Conservation (phyloP, 1,284 basidiomycete species). For the Cryptococcus sp. region DNA sequence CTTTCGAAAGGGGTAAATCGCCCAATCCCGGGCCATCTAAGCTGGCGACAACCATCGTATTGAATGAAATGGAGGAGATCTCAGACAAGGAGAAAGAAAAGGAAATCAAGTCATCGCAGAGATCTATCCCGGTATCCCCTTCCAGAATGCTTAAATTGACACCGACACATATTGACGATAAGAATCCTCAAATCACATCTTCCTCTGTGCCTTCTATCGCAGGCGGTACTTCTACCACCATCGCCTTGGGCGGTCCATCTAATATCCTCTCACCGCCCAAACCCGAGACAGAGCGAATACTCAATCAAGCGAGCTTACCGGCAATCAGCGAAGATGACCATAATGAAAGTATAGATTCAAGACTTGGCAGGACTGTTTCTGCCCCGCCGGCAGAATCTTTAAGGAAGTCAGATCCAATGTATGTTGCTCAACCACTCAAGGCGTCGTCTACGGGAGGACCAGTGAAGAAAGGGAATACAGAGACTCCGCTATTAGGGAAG, state of each 20-base stretch:
- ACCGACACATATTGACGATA: slow-evolving; percentile 33
- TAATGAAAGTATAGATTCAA: not conserved
- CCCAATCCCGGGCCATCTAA: not conserved
- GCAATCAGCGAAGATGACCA: not conserved
- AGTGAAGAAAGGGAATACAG: not conserved
- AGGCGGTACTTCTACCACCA: not conserved
- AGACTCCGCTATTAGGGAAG: not conserved
- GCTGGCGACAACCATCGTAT: not conserved
- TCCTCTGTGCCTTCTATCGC: not conserved
- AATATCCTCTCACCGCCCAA: slow-evolving; percentile 26
- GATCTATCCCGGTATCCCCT: slow-evolving; percentile 5
- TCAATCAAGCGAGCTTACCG: slow-evolving; percentile 14
- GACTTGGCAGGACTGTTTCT: slow-evolving; percentile 9
- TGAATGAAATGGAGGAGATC: not conserved
- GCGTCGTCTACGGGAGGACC: slow-evolving; percentile 1
- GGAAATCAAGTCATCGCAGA: not conserved
- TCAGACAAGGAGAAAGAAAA: too few relatives aligned
- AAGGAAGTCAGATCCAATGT: not conserved
- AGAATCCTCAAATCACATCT: not conserved
- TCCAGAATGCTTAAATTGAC: slow-evolving; percentile 24
- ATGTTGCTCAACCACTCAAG: not conserved
- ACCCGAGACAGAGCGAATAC: slow-evolving; percentile 19
- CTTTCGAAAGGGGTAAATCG: slow-evolving; percentile 1
- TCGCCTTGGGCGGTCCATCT: not conserved
- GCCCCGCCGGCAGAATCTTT: slow-evolving; percentile 9